A percentile compares a stretch with the other conserved stretches of the same genome.
Evolutionary conservation across 768 basidiomycete genomes (phyloP).

Genomic region (Podaxis sp.): DNA sequence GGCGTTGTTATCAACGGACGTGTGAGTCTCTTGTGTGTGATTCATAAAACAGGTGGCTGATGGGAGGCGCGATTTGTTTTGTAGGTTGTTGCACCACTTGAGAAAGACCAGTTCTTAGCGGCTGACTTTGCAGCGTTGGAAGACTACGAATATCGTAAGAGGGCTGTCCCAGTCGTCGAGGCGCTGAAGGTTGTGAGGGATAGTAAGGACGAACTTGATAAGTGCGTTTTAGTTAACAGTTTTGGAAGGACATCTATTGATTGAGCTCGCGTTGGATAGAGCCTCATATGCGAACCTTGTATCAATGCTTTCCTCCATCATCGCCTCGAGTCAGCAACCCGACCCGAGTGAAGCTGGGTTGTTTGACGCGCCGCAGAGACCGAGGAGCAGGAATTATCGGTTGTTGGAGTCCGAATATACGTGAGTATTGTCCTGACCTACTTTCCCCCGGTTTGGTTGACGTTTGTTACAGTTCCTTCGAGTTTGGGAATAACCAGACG

Average conservation of each 20-base stretch:
- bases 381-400: constrained; percentile 59
- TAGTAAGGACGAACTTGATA: constrained; percentile 23
- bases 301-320: constrained; percentile 63
- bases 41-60: not conserved
- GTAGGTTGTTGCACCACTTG: constrained; percentile 77
- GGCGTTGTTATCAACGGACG: constrained; percentile 81
- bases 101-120: constrained; percentile 49
- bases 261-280: constrained; percentile 27
- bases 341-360: constrained; percentile 72
- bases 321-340: constrained; percentile 65
- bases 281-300: constrained; percentile 53
- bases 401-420: constrained; percentile 57
- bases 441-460: not conserved
- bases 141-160: constrained; percentile 67
- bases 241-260: not conserved
- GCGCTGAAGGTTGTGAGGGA: constrained; percentile 55
- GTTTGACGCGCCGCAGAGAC: constrained; percentile 58
- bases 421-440: constrained; percentile 38
- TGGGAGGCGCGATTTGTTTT: not conserved
- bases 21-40: constrained; percentile 38
- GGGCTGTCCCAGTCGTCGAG: constrained; percentile 62
- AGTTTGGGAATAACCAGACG: constrained; percentile 60
- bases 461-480: constrained; percentile 48
- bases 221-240: constrained; percentile 6
- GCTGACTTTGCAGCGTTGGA: constrained; percentile 74